phyloP scores from a whole-genome alignment of 306 rosid genomes.

The Dalbergia oliveri region DNA sequence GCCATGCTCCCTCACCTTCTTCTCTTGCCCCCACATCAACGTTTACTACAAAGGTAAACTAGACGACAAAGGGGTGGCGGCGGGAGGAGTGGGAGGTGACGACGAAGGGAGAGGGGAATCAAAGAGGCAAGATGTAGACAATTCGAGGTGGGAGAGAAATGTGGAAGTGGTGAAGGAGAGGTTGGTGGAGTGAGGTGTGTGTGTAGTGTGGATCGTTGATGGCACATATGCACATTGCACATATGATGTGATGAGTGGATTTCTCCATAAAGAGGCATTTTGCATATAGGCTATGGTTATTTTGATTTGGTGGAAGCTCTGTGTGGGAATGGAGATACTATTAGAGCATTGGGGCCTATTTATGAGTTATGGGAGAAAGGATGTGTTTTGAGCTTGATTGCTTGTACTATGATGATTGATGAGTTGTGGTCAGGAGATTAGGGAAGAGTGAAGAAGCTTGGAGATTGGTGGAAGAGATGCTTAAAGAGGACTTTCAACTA shows the following conservation, averaged over 20 bases:
- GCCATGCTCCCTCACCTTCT: constrained; percentile 77
- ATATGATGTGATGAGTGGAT: constrained; percentile 57
- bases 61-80: constrained; percentile 44
- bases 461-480: constrained; percentile 69
- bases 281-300: constrained; percentile 77
- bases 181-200: too few species aligned
- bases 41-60: constrained; percentile 67
- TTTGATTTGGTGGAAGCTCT: constrained; percentile 64
- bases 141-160: too few species aligned
- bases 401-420: constrained; percentile 72
- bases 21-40: constrained; percentile 74
- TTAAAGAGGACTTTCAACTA: constrained; percentile 73
- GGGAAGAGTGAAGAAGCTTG: constrained; percentile 59
- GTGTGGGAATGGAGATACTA: constrained; percentile 58
- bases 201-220: too few species aligned
- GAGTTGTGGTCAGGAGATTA: constrained; percentile 60
- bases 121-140: too few species aligned
- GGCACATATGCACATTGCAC: constrained; percentile 51
- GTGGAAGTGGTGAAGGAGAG: too few species aligned
- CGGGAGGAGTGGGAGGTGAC: constrained; percentile 42
- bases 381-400: constrained; percentile 69
- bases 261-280: constrained; percentile 61
- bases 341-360: constrained; percentile 60
- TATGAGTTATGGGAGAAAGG: constrained; percentile 76
- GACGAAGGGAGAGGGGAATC: too few species aligned